Evolutionary conservation across 129 eudicot genomes (phyloP).

Genomic region (Lonicera japonica): DNA sequence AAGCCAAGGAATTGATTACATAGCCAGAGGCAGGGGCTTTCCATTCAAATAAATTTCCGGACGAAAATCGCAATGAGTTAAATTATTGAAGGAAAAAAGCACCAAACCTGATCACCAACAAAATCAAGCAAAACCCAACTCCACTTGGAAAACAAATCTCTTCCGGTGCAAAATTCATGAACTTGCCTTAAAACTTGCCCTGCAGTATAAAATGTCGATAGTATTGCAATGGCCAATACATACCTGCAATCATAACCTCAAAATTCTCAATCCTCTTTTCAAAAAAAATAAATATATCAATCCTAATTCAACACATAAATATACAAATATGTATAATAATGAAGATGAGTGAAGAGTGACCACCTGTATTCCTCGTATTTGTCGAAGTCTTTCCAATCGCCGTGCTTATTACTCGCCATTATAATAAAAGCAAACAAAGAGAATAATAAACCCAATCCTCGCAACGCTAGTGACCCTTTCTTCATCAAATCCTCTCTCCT

Average conservation of each 20-base stretch:
- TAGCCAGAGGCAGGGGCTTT: no score
- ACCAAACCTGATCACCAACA: constrained; percentile 79
- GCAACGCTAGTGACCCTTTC: constrained; percentile 37
- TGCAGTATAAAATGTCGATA: constrained; percentile 77
- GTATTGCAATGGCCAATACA: constrained; percentile 72
- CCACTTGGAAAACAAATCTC: constrained; percentile 25
- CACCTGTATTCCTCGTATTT: constrained; percentile 71
- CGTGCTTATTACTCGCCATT: constrained; percentile 71
- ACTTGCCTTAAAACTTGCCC: constrained; percentile 57
- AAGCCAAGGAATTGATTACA: not conserved
- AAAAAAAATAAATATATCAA: not conserved
- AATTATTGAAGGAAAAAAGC: not conserved
- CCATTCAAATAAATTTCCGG: no score
- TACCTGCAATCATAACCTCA: constrained; percentile 36
- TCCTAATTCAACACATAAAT: not conserved
- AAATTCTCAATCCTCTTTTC: not conserved
- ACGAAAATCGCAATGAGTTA: no score
- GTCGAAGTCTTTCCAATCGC: constrained; percentile 48
- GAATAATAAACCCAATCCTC: constrained; percentile 42
- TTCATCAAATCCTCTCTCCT: constrained; percentile 55
- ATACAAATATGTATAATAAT: no score
- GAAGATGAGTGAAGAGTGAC: constrained; percentile 7
- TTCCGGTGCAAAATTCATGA: constrained; percentile 49
- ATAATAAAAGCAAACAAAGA: constrained; percentile 67
- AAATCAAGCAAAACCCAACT: constrained; percentile 49